These are phyloP conservation scores for Pythium pectinolyticum DNA, from an alignment of 352 stramenopile species.

Conservation along the genomic window DNA sequence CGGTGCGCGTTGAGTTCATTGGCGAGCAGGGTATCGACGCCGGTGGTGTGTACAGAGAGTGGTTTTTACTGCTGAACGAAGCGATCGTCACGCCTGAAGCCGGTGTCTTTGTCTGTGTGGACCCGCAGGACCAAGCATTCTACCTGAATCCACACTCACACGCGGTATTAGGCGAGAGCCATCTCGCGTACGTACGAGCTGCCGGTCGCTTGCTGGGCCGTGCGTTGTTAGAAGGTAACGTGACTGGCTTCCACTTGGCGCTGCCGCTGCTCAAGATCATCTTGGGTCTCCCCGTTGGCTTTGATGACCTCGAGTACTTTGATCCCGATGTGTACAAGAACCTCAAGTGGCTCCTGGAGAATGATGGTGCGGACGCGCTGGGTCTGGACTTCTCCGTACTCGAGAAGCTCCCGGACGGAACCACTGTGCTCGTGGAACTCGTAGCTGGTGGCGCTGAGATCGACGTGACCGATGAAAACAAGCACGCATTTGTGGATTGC, in stretches of 20 bases:
- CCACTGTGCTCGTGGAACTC: conserved; percentile 38
- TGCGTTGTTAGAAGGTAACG: conserved; percentile 82
- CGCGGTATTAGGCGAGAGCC: conserved; percentile 45
- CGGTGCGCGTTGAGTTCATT: conserved; percentile 65
- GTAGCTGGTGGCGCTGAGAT: conserved; percentile 55
- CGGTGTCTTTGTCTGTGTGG: conserved; percentile 44
- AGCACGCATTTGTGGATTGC: conserved; percentile 89
- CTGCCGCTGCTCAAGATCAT: conserved; percentile 97
- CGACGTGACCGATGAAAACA: conserved; percentile 92
- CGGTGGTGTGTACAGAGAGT: conserved; percentile 74
- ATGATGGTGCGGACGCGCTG: conserved; percentile 46
- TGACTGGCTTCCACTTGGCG: conserved; percentile 92
- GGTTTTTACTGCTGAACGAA: conserved; percentile 63
- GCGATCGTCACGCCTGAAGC: conserved; percentile 32
- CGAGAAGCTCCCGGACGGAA: conserved; percentile 3
- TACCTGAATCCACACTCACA: conserved; percentile 39
- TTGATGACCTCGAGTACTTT: conserved; percentile 89
- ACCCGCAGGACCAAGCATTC: conserved; percentile 44
- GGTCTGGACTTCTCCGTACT: conserved; percentile 53
- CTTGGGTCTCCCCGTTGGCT: conserved; percentile 91
- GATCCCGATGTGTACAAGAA: conserved; percentile 55
- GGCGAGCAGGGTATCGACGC: too few species aligned
- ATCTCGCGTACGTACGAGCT: conserved; percentile 59
- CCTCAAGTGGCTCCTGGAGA: conserved; percentile 51
- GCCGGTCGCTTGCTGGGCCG: conserved; percentile 59